Evolutionary conservation across 305 asterid genomes (phyloP), one percentile per base, ranked within the genome.

Genomic region (Ilex paraguariensis): DNA sequence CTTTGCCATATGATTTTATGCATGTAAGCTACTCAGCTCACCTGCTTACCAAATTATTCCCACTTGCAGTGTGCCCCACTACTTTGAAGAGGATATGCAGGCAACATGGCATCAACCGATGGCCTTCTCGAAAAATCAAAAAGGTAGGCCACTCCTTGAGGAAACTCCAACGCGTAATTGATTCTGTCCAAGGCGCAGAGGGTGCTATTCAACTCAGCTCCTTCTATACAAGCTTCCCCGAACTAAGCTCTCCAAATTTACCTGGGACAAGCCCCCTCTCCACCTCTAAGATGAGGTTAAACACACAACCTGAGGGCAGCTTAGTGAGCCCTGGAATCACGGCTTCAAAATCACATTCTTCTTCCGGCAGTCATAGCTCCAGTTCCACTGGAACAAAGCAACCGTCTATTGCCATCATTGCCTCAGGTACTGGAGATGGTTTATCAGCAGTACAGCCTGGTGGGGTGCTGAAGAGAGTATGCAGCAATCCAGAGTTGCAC

Each of bases 291-390:
- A 67, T 42, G 56, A 65, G 68, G 70, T 36, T 72, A 70, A 70
- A 57, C 57, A 42, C 53, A 57, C 81, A 61, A 58, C 73, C 77
- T 1, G 90, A 79, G 49, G 78, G 69, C 55, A 71, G 76, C 67
- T 59, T 67, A 68, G 70, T 79, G 63, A 73, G 86, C 61, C 87
- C 85, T 21, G 73, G 56, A 59, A 71, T 63, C 56, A 62, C 79
- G 31, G 74, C 69, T 66, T 76, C 82, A 54, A 80, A 74, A 62
- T 77, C 87, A 63, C 70, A 66, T 69, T 73, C 86, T 45, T 87
- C 94, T 66, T 82, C 95, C 1, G 87, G 86, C 61, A 81, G 82
- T 75, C 88, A 84, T 59, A 76, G 84, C 75, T 86, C 95, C 63
- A 81, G 83, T 67, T 73, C 89, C 39, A 77, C 82, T 1, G 90